Conservation (phyloP, 2,329 filamentous ascomycete genomes). For the Curvularia sp. region DNA sequence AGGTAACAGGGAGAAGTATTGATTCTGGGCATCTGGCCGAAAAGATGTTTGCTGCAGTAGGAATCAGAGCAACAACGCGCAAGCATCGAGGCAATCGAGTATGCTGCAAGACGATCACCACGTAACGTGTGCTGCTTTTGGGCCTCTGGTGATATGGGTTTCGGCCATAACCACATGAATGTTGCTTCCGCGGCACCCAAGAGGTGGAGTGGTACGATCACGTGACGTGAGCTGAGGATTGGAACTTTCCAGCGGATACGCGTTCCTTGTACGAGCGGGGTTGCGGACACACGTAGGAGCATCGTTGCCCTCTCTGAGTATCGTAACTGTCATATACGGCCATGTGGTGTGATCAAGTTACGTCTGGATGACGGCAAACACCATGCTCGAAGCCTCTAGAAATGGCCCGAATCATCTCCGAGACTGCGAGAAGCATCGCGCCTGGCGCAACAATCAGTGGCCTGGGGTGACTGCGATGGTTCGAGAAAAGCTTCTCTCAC, state of each 20-base stretch:
- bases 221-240: conserved; percentile 21
- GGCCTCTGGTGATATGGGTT: conserved; percentile 3
- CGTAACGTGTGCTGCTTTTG: not conserved
- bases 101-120: conserved; percentile 1
- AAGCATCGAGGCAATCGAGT: conserved; percentile 1
- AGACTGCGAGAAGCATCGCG: conserved; percentile 27
- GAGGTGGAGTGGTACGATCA: conserved; percentile 11
- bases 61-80: conserved; percentile 11
- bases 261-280: conserved; percentile 4
- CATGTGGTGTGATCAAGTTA: conserved; percentile 7
- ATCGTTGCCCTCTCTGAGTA: conserved; percentile 1
- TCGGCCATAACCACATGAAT: conserved; percentile 1
- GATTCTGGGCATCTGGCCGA: not conserved
- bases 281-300: conserved; percentile 1
- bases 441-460: conserved; percentile 12
- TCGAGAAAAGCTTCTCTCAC: conserved; percentile 35
- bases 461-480: conserved; percentile 27
- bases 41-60: not conserved
- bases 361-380: conserved; percentile 16
- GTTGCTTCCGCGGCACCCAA: not conserved
- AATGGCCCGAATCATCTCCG: conserved; percentile 31
- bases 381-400: conserved; percentile 34
- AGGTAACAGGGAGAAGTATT: conserved; percentile 11
- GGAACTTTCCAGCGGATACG: conserved; percentile 16
- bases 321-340: conserved; percentile 9